These are phyloP conservation scores for Candida jianshihensis DNA, from an alignment of 805 yeast species.

Conservation along the genomic window DNA sequence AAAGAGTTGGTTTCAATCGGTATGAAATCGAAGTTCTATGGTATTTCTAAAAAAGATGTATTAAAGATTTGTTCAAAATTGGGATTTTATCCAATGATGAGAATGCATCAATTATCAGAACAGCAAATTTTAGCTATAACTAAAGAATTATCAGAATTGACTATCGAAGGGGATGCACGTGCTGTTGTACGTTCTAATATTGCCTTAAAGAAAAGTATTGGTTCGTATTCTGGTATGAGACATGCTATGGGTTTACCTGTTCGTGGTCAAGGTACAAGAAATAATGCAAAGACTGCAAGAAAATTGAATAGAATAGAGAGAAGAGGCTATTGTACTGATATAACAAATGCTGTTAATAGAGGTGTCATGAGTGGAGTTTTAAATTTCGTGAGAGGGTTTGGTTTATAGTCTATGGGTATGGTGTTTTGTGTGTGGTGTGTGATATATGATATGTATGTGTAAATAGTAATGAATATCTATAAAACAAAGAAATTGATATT, in stretches of 20 bases:
- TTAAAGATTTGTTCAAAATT: constrained; percentile 74
- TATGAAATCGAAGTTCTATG: constrained; percentile 75
- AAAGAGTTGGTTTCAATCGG: constrained; percentile 42
- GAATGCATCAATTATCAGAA: constrained; percentile 88
- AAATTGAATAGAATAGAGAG: constrained; percentile 75
- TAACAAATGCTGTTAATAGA: no score
- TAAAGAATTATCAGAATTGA: constrained; percentile 76
- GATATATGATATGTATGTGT: no score
- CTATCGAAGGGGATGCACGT: constrained; percentile 74
- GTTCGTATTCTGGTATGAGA: constrained; percentile 82
- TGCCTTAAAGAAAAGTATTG: constrained; percentile 68
- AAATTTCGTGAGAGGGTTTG: no score
- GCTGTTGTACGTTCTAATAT: constrained; percentile 76
- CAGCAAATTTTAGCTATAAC: constrained; percentile 80
- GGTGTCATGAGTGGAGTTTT: no score
- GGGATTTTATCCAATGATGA: constrained; percentile 88
- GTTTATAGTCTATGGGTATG: no score
- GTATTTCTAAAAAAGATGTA: constrained; percentile 74
- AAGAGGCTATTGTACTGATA: constrained; percentile 29
- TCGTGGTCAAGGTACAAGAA: constrained; percentile 86
- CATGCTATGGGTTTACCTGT: constrained; percentile 81
- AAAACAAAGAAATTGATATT: no score
- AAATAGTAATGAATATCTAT: no score
- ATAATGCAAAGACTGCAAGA: constrained; percentile 86
- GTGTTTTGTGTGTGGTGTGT: no score